phyloP scores from a whole-genome alignment of 768 basidiomycete genomes.

The Leccinum aurantiacum region DNA sequence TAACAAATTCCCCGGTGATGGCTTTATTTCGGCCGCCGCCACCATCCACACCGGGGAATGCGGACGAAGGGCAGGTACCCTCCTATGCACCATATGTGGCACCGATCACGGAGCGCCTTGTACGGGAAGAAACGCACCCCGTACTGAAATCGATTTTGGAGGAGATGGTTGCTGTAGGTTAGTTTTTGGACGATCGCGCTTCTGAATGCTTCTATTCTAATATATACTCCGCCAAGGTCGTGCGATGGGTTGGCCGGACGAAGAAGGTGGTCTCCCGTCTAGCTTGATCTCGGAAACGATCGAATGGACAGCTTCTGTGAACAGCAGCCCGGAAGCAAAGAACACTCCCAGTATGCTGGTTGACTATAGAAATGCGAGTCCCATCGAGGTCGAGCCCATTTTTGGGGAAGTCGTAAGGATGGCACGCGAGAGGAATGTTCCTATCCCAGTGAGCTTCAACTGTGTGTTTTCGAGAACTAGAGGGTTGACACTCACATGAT shows the following conservation, averaged over 20 bases:
- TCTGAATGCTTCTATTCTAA: not conserved
- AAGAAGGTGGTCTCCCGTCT: conserved; percentile 47
- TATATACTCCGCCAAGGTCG: conserved; percentile 11
- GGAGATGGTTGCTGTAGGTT: conserved; percentile 47
- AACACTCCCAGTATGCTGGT: conserved; percentile 65
- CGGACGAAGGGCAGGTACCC: conserved; percentile 24
- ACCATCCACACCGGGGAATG: not conserved
- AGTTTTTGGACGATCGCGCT: not conserved
- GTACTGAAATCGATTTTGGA: conserved; percentile 44
- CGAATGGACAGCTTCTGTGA: conserved; percentile 37
- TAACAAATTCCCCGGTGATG: conserved; percentile 49
- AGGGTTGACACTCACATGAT: not conserved
- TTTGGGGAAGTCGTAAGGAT: conserved; percentile 49
- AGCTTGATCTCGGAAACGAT: conserved; percentile 41
- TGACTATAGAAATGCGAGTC: conserved; percentile 47
- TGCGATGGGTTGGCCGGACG: conserved; percentile 41
- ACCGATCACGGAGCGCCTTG: conserved; percentile 41
- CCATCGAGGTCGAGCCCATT: conserved; percentile 69
- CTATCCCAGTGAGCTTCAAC: conserved; percentile 12
- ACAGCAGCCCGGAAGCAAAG: conserved; percentile 42
- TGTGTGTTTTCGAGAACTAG: not conserved
- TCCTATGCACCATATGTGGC: conserved; percentile 42
- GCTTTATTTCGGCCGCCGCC: conserved; percentile 49
- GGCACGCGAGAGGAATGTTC: conserved; percentile 16
- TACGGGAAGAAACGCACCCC: conserved; percentile 46